Evolutionary conservation across 2,329 filamentous ascomycete species (phyloP).

Genomic region (Remersonia thermophila): DNA sequence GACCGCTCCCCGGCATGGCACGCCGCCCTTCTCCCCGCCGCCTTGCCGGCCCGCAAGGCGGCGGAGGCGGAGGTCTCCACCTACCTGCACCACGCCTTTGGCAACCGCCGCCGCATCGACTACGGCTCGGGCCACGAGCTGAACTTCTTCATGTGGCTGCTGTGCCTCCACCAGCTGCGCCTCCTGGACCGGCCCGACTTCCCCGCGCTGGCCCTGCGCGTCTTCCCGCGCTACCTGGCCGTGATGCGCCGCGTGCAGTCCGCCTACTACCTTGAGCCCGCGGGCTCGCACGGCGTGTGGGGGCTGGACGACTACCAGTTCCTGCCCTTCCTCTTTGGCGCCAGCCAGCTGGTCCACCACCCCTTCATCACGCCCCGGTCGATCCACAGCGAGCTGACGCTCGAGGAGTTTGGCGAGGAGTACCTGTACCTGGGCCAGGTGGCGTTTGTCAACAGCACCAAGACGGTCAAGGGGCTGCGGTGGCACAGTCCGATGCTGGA

Average conservation of each 20-base stretch:
- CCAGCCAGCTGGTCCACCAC: constrained; percentile 78
- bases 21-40: constrained; percentile 38
- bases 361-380: constrained; percentile 63
- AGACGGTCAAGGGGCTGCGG: constrained; percentile 83
- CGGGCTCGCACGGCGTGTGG: constrained; percentile 95
- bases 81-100: constrained; percentile 75
- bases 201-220: constrained; percentile 56
- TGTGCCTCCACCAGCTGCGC: constrained; percentile 77
- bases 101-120: constrained; percentile 78
- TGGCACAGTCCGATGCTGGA: constrained; percentile 99
- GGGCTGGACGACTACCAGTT: constrained; percentile 97
- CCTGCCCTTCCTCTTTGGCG: constrained; percentile 87
- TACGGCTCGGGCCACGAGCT: constrained; percentile 96
- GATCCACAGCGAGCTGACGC: constrained; percentile 76
- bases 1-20: constrained; percentile 52
- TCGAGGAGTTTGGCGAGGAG: constrained; percentile 75
- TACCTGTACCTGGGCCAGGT: constrained; percentile 91
- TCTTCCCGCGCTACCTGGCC: constrained; percentile 71
- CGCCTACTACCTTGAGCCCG: constrained; percentile 93
- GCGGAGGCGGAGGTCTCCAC: constrained; percentile 60
- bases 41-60: constrained; percentile 5
- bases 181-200: constrained; percentile 56
- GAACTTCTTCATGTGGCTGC: constrained; percentile 91
- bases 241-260: constrained; percentile 83
- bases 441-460: constrained; percentile 86